These are phyloP conservation scores for Botrytis squamosa DNA, from an alignment of 2,329 filamentous ascomycete genomes.

Conservation along the genomic window DNA sequence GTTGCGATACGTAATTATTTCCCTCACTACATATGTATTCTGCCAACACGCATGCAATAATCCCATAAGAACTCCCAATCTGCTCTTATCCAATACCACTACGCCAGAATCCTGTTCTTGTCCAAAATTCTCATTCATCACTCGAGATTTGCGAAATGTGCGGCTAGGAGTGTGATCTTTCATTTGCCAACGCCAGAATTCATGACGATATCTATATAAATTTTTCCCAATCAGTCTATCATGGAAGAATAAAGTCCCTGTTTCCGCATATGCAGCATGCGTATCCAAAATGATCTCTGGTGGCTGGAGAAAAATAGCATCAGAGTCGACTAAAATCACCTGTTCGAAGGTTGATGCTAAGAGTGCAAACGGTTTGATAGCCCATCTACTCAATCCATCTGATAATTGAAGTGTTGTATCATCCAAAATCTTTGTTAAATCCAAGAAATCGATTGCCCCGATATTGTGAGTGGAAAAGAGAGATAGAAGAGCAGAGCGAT, in stretches of 20 bases:
- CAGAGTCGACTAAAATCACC: neutral
- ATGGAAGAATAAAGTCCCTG: conserved; percentile 44
- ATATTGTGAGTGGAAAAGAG: neutral
- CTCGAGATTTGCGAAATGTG: conserved; percentile 2
- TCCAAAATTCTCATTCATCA: neutral
- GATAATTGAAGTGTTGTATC: conserved; percentile 9
- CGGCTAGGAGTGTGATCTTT: conserved; percentile 37
- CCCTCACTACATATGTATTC: conserved; percentile 44
- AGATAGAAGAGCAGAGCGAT: neutral
- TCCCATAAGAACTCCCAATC: conserved; percentile 42
- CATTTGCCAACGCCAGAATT: conserved; percentile 44
- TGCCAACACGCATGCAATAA: conserved; percentile 48
- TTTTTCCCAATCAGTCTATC: conserved; percentile 39
- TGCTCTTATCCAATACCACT: conserved; percentile 36
- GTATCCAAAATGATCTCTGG: conserved; percentile 36
- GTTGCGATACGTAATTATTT: conserved; percentile 44
- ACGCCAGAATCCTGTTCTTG: neutral
- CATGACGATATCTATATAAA: conserved; percentile 39
- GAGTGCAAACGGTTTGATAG: conserved; percentile 38
- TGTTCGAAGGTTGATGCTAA: neutral
- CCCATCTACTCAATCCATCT: conserved; percentile 35
- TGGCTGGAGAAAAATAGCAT: neutral
- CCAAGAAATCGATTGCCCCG: conserved; percentile 18
- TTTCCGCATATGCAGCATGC: conserved; percentile 38
- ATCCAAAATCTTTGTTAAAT: conserved; percentile 18